Conservation (phyloP, 495 filamentous ascomycete species). For the Daldinia bambusicola region DNA sequence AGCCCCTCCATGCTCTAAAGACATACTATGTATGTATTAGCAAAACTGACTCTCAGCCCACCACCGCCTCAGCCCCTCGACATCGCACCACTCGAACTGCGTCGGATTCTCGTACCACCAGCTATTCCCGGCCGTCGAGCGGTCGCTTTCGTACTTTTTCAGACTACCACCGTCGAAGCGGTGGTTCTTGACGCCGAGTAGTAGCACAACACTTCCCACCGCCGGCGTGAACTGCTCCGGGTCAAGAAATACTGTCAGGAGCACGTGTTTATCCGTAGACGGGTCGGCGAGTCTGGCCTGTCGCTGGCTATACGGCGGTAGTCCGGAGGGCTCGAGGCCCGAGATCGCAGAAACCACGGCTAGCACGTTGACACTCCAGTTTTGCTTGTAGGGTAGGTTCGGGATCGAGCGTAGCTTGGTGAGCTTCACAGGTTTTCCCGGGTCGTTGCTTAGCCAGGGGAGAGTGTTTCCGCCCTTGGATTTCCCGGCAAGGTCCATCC, state of each 20-base stretch:
- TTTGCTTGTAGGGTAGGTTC: conserved; percentile 59
- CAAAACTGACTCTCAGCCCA: conserved; percentile 44
- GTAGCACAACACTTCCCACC: conserved; percentile 55
- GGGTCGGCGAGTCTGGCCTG: conserved; percentile 55
- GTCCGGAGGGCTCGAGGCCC: conserved; percentile 50
- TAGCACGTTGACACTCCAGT: conserved; percentile 60
- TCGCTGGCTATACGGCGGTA: conserved; percentile 55
- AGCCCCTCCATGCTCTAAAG: neutral
- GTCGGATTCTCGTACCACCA: conserved; percentile 58
- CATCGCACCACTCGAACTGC: conserved; percentile 56
- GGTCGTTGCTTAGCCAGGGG: conserved; percentile 45
- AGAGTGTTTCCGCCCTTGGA: conserved; percentile 16
- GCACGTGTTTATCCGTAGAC: conserved; percentile 55
- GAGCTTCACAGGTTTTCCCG: conserved; percentile 51
- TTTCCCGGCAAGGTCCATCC: conserved; percentile 26
- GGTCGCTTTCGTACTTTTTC: conserved; percentile 60
- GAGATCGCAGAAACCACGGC: conserved; percentile 55
- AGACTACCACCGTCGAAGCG: conserved; percentile 58
- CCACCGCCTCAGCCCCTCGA: conserved; percentile 52
- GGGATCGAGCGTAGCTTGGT: conserved; percentile 55
- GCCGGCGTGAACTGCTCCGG: conserved; percentile 53
- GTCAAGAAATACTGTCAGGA: conserved; percentile 58
- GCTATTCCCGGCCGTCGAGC: conserved; percentile 36
- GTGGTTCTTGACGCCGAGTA: conserved; percentile 61
- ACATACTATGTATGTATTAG: neutral